Conservation (phyloP, 2,329 filamentous ascomycete genomes). For the Chaetomiaceae sp. region DNA sequence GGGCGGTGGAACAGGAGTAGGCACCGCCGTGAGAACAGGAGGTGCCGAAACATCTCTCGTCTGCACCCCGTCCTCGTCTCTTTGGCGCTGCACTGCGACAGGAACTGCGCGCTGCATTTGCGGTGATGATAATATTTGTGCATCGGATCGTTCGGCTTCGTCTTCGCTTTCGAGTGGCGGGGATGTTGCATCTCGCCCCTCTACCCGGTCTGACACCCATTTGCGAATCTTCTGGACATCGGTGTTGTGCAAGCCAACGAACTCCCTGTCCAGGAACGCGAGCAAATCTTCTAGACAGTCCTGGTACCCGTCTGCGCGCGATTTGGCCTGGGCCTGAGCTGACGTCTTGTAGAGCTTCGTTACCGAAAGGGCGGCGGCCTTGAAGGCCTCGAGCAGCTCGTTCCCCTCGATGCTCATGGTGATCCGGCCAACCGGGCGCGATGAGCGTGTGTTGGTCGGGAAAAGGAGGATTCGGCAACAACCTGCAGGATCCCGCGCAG, state of each 20-base stretch:
- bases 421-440: not conserved
- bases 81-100: conserved; percentile 35
- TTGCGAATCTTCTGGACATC: conserved; percentile 63
- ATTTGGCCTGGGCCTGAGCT: conserved; percentile 68
- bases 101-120: conserved; percentile 48
- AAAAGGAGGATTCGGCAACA: not conserved
- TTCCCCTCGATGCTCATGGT: conserved; percentile 44
- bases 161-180: conserved; percentile 50
- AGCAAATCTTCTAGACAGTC: conserved; percentile 89
- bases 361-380: conserved; percentile 84
- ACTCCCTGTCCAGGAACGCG: conserved; percentile 76
- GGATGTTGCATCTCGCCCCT: conserved; percentile 54
- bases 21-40: conserved; percentile 16
- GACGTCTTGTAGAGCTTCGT: conserved; percentile 96
- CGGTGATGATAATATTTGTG: conserved; percentile 49
- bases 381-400: conserved; percentile 82
- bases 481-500: not conserved
- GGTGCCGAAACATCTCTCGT: conserved; percentile 37
- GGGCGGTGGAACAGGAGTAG: conserved; percentile 24
- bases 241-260: conserved; percentile 72
- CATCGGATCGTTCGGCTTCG: conserved; percentile 60
- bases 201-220: conserved; percentile 66
- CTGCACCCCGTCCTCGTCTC: conserved; percentile 32
- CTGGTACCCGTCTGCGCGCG: conserved; percentile 80
- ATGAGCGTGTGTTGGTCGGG: not conserved